Evolutionary conservation across 2,329 filamentous ascomycete genomes (phyloP).

Genomic region (Ophiostoma tasmaniense): DNA sequence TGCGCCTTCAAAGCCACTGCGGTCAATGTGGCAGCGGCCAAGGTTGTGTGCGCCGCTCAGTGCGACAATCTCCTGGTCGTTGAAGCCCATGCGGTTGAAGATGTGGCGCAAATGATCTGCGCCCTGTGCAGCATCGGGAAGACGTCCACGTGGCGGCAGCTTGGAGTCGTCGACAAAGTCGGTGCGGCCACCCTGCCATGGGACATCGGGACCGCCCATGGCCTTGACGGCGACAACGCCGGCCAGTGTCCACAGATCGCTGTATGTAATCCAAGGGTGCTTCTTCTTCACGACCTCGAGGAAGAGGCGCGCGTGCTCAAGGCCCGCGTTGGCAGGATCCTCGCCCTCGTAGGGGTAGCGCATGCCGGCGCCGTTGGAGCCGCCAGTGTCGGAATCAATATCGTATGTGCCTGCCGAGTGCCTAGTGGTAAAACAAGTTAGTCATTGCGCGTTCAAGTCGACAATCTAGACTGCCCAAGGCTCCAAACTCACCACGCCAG

Average conservation of each 20-base stretch:
- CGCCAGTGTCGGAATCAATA: slow-evolving; percentile 76
- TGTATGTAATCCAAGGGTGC: slow-evolving; percentile 94
- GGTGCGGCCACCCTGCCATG: slow-evolving; percentile 75
- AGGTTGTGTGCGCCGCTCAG: slow-evolving; percentile 78
- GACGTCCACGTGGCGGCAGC: slow-evolving; percentile 57
- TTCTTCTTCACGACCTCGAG: slow-evolving; percentile 81
- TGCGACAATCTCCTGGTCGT: slow-evolving; percentile 92
- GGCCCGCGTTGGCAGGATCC: slow-evolving; percentile 88
- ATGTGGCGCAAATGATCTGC: slow-evolving; percentile 78
- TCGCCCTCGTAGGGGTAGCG: slow-evolving; percentile 80
- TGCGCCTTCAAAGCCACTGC: slow-evolving; percentile 73
- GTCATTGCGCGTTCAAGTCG: background rate
- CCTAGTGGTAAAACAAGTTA: slow-evolving; percentile 38
- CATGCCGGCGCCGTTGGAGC: slow-evolving; percentile 96
- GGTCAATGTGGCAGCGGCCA: slow-evolving; percentile 78
- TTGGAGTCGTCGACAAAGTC: slow-evolving; percentile 36
- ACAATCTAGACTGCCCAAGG: background rate
- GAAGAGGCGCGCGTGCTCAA: slow-evolving; percentile 81
- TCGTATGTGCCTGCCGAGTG: slow-evolving; percentile 90
- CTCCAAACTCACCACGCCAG: slow-evolving; percentile 53
- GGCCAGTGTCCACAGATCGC: slow-evolving; percentile 87
- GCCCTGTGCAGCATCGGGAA: slow-evolving; percentile 62
- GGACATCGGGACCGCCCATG: slow-evolving; percentile 80
- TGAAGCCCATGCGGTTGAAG: slow-evolving; percentile 95
- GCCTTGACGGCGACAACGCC: slow-evolving; percentile 86